Conservation (phyloP, 495 filamentous ascomycete genomes). For the Trichoderma gamsii region DNA sequence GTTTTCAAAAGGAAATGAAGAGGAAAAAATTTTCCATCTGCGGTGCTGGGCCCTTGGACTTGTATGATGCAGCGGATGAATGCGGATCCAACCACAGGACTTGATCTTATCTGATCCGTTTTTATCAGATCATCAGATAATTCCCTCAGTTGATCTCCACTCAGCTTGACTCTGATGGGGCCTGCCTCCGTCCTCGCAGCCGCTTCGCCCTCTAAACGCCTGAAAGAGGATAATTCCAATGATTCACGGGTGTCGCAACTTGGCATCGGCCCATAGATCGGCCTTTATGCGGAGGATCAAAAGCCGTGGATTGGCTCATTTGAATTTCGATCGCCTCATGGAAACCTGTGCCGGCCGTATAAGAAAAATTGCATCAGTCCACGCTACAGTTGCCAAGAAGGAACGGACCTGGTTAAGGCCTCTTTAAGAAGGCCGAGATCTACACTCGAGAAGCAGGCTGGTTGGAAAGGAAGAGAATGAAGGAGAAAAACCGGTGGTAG, state of each 20-base stretch:
- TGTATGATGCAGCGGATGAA: not conserved
- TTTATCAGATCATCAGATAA: slow-evolving; percentile 20
- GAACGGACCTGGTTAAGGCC: not conserved
- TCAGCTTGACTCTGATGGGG: not conserved
- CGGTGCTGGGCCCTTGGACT: not conserved
- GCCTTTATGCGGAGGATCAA: not conserved
- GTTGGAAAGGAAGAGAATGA: not conserved
- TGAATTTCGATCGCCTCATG: slow-evolving; percentile 1
- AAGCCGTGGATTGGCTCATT: not conserved
- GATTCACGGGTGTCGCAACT: not conserved
- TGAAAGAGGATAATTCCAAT: not conserved
- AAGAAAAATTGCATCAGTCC: slow-evolving; percentile 6
- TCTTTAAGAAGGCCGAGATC: slow-evolving; percentile 1
- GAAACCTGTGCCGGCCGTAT: not conserved
- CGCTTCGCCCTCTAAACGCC: not conserved
- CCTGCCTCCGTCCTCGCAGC: slow-evolving; percentile 7
- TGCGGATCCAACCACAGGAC: not conserved
- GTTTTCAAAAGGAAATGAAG: not conserved
- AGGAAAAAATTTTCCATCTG: not conserved
- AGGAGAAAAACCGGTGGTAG: not conserved
- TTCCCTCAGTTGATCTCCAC: slow-evolving; percentile 16
- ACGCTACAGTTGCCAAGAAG: not conserved
- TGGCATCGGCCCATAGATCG: slow-evolving; percentile 1
- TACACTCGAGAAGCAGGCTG: not conserved
- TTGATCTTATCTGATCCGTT: slow-evolving; percentile 15